Base-by-base conservation (phyloP, 305 asterid species). In the Solanum chacoense region DNA sequence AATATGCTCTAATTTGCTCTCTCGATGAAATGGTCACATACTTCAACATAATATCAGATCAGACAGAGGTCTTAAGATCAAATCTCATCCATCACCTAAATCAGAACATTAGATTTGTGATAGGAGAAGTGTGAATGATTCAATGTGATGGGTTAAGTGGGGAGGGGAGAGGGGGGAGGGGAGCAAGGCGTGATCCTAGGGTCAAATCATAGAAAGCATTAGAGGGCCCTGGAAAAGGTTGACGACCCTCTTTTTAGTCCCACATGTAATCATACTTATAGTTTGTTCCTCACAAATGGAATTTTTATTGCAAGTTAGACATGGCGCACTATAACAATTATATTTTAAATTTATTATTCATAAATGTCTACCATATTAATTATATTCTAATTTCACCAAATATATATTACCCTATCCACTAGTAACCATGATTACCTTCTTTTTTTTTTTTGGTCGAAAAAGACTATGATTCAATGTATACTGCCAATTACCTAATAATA, bases 181-280 rank as follows among this genome's bases (percentile, higher is more conserved):
- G 86, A 93, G 93, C 96, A 93, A 91, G 95, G 91, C 97, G 97
- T 94, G 98, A 91, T 91, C 79, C 86, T 74, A 86, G 69, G 59
- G 95, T 94, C 97, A 93, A 92, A 91, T 94, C 96, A 85, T 7
- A 59, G 86, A 90, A 87, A 77, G 93, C 91, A 92, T 88, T 78
- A 55, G 10, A 85, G 59, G 36, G 16, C 3, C 77, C 63, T 55
- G 32, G 76, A 34, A 85, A 85, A 34, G 78, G 77, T 65, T 4
- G 80, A 24, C 20, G 38, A 42, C 3, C 31, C 85, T 65, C 40
- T 9, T 29, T 45, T 45, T 90, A 91, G 95, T 94, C 94, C 92
- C 91, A 7, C 50, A 4, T 76, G 59, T 35, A 91, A 90, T 94
- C 83, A 95, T 94, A 92, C 84, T 88, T 86, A 31, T 92, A 16